Base-by-base conservation (phyloP, 2,329 filamentous ascomycete genomes). In the Macrophomina tecta region DNA sequence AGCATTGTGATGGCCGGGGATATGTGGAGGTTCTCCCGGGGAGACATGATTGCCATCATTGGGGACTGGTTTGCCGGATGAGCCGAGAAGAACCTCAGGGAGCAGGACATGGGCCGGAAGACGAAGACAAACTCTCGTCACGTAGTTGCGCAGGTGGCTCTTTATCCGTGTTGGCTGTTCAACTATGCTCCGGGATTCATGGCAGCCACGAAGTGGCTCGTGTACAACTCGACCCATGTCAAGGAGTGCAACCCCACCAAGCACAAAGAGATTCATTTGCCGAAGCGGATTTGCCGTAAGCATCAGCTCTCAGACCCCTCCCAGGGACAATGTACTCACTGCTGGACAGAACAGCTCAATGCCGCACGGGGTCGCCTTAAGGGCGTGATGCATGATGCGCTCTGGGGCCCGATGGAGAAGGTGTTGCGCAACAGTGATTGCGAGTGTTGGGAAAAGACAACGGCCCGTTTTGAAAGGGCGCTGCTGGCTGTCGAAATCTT, bases 151-250 rank as follows among this genome's bases (percentile, higher is more conserved):
- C 46, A 23, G 23, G 16, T 58, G 28, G 49, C 77, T 1, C 70
- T 75, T 0, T 72, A 74, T n/a, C 76, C 77, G 0, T 73, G 72
- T 64, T 71, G 71, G 32, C 40, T 68, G 2, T 77, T 78, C 69
- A 70, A 76, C 34, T 70, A 77, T 64, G 71, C 72, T 5, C 18
- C 64, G 3, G 77, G 71, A 1, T 78, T 77, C 46, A 67, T 69
- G 0, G 51, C 52, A 0, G 69, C 72, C 3, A 79, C 75, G 0
- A 74, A 72, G 67, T 73, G 66, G n/a, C 69, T 78, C 1, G 76
- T 71, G 1, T 78, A 79, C 71, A 68, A 77, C 42, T 66, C 66
- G 12, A 71, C 73, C 5, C 70, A 73, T 38, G 72, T 77, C 46
- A 69, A 66, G n/a, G 75, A 76, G 55, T 61, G 58, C 4, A 69